Percentiles rank a stretch among this genome's conserved stretches.
phyloP scores from a whole-genome alignment of 495 filamentous ascomycete genomes.

The Xylaria cubensis region DNA sequence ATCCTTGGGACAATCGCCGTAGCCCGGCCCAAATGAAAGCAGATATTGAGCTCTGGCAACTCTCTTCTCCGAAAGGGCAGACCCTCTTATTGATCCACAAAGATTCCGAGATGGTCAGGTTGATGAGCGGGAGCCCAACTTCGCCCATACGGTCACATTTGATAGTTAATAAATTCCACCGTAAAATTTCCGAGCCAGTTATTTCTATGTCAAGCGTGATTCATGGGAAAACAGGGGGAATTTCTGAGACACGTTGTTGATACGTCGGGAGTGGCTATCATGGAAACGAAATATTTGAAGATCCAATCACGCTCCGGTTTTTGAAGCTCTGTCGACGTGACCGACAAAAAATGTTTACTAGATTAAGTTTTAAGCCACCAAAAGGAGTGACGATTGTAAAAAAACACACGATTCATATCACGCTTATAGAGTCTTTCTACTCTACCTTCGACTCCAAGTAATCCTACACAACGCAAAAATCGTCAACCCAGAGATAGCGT shows the following conservation, averaged over 20 bases:
- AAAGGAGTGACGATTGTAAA: background rate
- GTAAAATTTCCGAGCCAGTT: background rate
- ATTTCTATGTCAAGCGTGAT: too few relatives aligned
- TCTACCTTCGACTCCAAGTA: background rate
- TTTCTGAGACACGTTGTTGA: too few relatives aligned
- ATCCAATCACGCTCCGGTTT: background rate
- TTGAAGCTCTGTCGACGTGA: background rate
- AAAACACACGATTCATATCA: conserved; percentile 5
- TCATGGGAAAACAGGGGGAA: too few relatives aligned
- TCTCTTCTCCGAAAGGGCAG: background rate
- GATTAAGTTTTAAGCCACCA: background rate
- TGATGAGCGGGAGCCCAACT: background rate
- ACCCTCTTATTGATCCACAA: background rate
- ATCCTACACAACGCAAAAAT: background rate
- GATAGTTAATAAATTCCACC: background rate
- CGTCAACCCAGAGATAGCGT: background rate
- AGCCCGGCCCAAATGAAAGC: background rate
- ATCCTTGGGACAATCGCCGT: background rate
- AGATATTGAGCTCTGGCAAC: background rate
- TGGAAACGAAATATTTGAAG: background rate
- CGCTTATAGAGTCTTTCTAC: background rate
- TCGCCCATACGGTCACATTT: background rate
- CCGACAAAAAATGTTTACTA: background rate
- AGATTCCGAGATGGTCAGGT: background rate
- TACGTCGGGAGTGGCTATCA: background rate